Evolutionary conservation across 805 yeast genomes (phyloP).

Genomic region (Metschnikowia anglica): DNA sequence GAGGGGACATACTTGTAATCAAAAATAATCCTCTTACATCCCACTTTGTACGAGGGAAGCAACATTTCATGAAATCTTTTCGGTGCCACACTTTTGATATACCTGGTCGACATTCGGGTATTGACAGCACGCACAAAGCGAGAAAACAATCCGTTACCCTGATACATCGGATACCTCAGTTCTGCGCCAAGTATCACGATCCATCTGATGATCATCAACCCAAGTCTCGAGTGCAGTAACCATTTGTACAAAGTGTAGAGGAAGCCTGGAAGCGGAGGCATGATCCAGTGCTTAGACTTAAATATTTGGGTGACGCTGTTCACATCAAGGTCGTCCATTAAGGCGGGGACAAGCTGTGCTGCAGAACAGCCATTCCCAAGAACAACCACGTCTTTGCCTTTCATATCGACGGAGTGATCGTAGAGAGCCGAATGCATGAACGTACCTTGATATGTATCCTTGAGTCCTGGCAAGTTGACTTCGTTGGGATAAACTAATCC

Average conservation of each 20-base stretch:
- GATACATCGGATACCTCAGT: conserved; percentile 35
- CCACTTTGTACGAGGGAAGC: conserved; percentile 40
- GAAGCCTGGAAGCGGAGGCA: conserved; percentile 37
- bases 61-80: conserved; percentile 32
- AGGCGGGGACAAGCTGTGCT: conserved; percentile 39
- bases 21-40: conserved; percentile 42
- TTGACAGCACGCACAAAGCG: conserved; percentile 29
- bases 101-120: conserved; percentile 20
- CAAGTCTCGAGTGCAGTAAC: conserved; percentile 28
- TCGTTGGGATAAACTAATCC: conserved; percentile 39
- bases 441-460: conserved; percentile 34
- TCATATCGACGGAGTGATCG: conserved; percentile 34
- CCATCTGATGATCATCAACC: conserved; percentile 30
- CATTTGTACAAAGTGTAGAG: conserved; percentile 24
- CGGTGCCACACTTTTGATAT: conserved; percentile 33
- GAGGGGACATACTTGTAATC: conserved; percentile 38
- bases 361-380: conserved; percentile 47
- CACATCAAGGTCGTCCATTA: conserved; percentile 29
- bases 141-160: conserved; percentile 29
- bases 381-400: conserved; percentile 37
- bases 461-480: conserved; percentile 31
- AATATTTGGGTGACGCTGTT: conserved; percentile 33
- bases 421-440: conserved; percentile 44
- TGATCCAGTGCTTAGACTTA: conserved; percentile 38
- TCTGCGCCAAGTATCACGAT: conserved; percentile 34